Conservation (phyloP, 371 early-diverging fungal genomes). For the Entomophthora muscae region DNA sequence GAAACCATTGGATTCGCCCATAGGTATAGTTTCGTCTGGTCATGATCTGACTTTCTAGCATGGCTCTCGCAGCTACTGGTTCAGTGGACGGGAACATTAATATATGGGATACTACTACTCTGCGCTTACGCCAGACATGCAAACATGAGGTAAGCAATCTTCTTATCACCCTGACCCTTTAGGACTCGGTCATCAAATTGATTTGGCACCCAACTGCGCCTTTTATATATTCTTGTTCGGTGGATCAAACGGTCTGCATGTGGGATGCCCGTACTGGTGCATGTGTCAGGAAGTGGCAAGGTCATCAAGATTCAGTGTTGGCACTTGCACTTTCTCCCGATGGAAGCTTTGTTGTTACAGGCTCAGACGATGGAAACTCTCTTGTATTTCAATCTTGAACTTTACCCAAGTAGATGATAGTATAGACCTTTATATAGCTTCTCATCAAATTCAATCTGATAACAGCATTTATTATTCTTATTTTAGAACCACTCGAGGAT, state of each 20-base stretch:
- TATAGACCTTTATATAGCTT: too few relatives aligned
- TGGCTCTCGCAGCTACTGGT: constrained; percentile 65
- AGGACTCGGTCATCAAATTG: constrained; percentile 70
- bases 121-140: constrained; percentile 45
- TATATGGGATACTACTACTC: constrained; percentile 70
- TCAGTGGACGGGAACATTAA: constrained; percentile 73
- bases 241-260: constrained; percentile 52
- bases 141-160: constrained; percentile 20
- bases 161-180: constrained; percentile 5
- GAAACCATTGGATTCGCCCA: constrained; percentile 58
- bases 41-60: constrained; percentile 18
- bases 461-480: too few relatives aligned
- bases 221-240: constrained; percentile 51
- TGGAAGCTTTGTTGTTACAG: constrained; percentile 50
- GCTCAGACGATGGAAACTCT: constrained; percentile 58
- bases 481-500: too few relatives aligned
- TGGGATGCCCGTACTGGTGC: constrained; percentile 78
- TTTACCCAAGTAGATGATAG: too few relatives aligned
- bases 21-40: constrained; percentile 17
- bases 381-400: constrained; percentile 32
- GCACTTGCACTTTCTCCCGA: constrained; percentile 46
- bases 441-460: too few relatives aligned
- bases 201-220: constrained; percentile 27
- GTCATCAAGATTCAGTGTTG: constrained; percentile 76
- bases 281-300: constrained; percentile 46